A percentile compares a stretch with the other conserved stretches of the same genome.
These are phyloP conservation scores for Candida insectalens DNA, from an alignment of 805 yeast species.

Conservation along the genomic window DNA sequence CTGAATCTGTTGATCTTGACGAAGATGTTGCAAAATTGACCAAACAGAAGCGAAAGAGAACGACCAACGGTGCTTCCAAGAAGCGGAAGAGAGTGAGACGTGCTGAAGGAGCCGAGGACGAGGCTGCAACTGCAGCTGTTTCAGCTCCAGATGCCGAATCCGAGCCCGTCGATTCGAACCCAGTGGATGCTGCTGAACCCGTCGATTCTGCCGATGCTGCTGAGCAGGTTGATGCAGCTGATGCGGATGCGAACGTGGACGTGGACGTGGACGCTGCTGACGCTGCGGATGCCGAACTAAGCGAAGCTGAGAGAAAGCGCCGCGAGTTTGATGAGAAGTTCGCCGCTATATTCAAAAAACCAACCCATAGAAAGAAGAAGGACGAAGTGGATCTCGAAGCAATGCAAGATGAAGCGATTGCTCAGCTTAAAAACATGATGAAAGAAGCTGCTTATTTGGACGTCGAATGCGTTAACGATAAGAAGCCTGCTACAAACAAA, in stretches of 20 bases:
- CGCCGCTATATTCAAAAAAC: conserved; percentile 64
- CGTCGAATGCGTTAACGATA: conserved; percentile 45
- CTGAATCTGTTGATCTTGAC: conserved; percentile 8
- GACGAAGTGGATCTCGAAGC: conserved; percentile 93
- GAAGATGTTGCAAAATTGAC: conserved; percentile 10
- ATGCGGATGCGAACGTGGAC: conserved; percentile 1
- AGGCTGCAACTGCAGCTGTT: conserved; percentile 7
- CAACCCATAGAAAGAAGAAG: conserved; percentile 50
- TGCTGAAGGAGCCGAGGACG: conserved; percentile 1
- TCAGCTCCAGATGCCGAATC: conserved; percentile 7
- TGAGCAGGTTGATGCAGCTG: conserved; percentile 20
- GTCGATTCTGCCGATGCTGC: conserved; percentile 16
- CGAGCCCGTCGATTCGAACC: background rate
- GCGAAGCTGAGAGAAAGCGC: conserved; percentile 38
- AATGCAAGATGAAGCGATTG: conserved; percentile 87
- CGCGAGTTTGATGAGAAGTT: conserved; percentile 73
- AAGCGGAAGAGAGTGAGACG: conserved; percentile 1
- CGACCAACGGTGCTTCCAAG: conserved; percentile 1
- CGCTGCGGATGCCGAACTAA: conserved; percentile 9
- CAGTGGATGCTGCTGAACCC: conserved; percentile 6
- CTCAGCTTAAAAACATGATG: conserved; percentile 79
- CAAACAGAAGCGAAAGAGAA: conserved; percentile 8
- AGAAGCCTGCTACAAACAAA: conserved; percentile 66
- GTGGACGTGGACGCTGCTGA: conserved; percentile 3
- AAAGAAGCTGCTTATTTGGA: conserved; percentile 76